Evolutionary conservation across 2,329 filamentous ascomycete species (phyloP).

Genomic region (Pyrenophora graminea): DNA sequence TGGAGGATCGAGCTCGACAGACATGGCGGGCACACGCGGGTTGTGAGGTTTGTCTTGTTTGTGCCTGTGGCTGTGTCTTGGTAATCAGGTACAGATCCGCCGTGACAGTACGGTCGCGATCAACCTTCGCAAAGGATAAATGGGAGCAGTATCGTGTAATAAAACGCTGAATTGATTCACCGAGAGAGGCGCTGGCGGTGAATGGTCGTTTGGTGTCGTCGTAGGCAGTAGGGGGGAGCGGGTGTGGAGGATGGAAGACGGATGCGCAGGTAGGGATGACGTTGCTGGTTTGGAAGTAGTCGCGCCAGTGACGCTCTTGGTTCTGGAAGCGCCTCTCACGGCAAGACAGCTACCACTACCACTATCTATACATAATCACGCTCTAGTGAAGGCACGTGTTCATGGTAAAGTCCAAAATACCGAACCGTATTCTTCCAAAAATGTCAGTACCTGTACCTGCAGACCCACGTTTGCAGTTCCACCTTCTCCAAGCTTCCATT

Average conservation of each 20-base stretch:
- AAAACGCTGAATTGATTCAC: background rate
- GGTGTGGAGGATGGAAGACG: constrained; percentile 10
- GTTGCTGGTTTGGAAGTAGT: constrained; percentile 15
- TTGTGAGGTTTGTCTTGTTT: constrained; percentile 17
- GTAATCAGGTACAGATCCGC: constrained; percentile 33
- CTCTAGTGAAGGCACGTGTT: background rate
- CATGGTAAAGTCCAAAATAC: background rate
- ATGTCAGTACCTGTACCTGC: background rate
- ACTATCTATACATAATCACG: background rate
- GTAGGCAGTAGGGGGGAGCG: constrained; percentile 12
- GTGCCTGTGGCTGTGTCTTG: constrained; percentile 22
- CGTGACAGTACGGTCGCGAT: constrained; percentile 21
- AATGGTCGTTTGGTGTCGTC: constrained; percentile 12
- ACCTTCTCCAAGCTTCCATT: constrained; percentile 18
- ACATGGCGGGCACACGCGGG: constrained; percentile 65
- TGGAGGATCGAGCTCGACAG: constrained; percentile 86
- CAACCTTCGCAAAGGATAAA: constrained; percentile 12
- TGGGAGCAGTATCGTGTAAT: constrained; percentile 8
- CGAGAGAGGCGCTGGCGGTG: constrained; percentile 5
- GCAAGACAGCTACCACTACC: constrained; percentile 4
- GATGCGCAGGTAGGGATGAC: constrained; percentile 16
- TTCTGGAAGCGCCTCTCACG: constrained; percentile 12
- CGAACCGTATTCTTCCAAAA: background rate
- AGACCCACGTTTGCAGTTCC: constrained; percentile 14
- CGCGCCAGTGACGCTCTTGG: constrained; percentile 20